Conservation (phyloP, 1,139 yeast genomes). For the Yamadazyma jaroonii region DNA sequence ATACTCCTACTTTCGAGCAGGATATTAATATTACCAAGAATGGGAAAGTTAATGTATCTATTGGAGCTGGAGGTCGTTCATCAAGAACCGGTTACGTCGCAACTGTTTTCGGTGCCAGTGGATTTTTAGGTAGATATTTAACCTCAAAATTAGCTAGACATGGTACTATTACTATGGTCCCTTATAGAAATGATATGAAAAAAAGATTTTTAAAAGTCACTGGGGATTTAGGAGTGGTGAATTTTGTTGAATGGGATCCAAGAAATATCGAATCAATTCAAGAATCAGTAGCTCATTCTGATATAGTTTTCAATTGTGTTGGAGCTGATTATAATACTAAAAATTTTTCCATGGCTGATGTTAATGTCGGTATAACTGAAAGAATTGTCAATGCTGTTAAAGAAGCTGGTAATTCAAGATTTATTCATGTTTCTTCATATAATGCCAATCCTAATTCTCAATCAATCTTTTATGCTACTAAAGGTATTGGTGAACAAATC, state of each 20-base stretch:
- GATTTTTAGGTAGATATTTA: conserved; percentile 74
- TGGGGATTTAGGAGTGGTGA: conserved; percentile 87
- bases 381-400: conserved; percentile 74
- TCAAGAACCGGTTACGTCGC: conserved; percentile 92
- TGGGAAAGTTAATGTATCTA: conserved; percentile 69
- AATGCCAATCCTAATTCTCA: conserved; percentile 70
- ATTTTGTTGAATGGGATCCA: conserved; percentile 79
- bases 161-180: conserved; percentile 76
- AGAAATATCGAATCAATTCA: conserved; percentile 75
- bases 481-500: conserved; percentile 74
- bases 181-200: conserved; percentile 78
- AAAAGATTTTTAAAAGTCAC: conserved; percentile 77
- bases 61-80: conserved; percentile 80
- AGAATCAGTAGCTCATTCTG: conserved; percentile 78
- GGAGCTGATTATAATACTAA: conserved; percentile 80
- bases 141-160: conserved; percentile 74
- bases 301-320: conserved; percentile 76
- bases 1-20: conserved; percentile 43
- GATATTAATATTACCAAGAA: conserved; percentile 74
- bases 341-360: conserved; percentile 79
- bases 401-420: conserved; percentile 73
- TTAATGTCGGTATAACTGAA: conserved; percentile 74
- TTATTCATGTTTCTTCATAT: conserved; percentile 76
- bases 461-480: conserved; percentile 73
- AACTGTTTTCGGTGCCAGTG: conserved; percentile 83